Evolutionary conservation across 305 asterid species (phyloP), one percentile per base, ranked within the genome.

Genomic region (Caryopteris hybrid): DNA sequence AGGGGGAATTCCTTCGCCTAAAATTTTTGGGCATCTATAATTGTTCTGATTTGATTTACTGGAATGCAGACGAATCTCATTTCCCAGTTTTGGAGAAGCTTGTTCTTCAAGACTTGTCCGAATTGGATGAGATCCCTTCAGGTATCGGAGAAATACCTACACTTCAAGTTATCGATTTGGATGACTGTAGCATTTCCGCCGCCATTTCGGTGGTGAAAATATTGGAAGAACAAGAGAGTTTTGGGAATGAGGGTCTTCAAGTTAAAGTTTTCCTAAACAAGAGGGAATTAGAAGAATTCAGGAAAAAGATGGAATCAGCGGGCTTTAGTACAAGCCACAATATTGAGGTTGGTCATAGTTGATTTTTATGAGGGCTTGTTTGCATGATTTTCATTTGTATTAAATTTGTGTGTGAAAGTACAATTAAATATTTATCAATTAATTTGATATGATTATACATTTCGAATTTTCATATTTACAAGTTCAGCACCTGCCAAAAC

Each of bases 51-150:
- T 13, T 68, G 18, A 47, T 3, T 12, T 1, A 2, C 0, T 68
- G 73, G 73, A 55, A 18, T 34, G 63, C 61, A 1, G 51, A 41
- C 18, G 27, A 11, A 10, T 21, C 3, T 4, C 39, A 52, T n/a
- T 66, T 52, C 31, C 72, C 73, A n/a, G 65, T 55, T 9, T 2
- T 68, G 46, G 36, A 55, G 46, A 18, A 27, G 4, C 73, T 68
- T 0, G 14, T 31, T 9, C 23, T 68, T 0, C 0, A 0, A 0
- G 23, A 8, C 6, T 0, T 57, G 18, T 0, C 2, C 16, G 0
- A 13, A 0, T 38, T 68, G 59, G 6, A 20, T 1, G 59, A 46
- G 73, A 45, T 68, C 5, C 73, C 66, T 42, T 68, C 27, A 5
- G 59, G 18, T 0, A 31, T 27, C 17, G 65, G 57, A 1, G 36